phyloP scores from a whole-genome alignment of 169 alveolate species.

The Blepharisma undulans region DNA sequence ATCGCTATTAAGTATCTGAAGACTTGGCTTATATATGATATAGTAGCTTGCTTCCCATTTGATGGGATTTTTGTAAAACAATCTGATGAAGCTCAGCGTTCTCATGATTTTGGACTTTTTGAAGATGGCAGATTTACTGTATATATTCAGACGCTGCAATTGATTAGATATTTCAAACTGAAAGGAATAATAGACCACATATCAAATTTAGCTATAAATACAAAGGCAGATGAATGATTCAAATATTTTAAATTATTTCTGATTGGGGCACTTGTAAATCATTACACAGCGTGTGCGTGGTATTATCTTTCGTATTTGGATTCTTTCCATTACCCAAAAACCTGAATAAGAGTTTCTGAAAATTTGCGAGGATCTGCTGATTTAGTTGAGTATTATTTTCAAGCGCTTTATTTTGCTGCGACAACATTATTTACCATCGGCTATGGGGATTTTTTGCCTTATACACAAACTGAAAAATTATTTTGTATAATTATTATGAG shows the following conservation, averaged over 20 bases:
- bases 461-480: conserved; percentile 49
- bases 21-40: conserved; percentile 37
- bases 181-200: background rate
- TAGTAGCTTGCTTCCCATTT: conserved; percentile 28
- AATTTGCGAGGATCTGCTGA: conserved; percentile 41
- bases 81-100: background rate
- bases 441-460: conserved; percentile 77
- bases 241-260: conserved; percentile 35
- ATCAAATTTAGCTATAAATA: background rate
- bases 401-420: conserved; percentile 66
- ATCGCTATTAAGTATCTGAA: conserved; percentile 25
- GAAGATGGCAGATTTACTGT: background rate
- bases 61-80: background rate
- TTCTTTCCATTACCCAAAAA: background rate
- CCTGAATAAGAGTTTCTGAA: conserved; percentile 47
- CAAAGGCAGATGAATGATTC: conserved; percentile 48
- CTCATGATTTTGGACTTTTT: background rate
- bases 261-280: conserved; percentile 47
- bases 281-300: conserved; percentile 58
- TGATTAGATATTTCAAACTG: conserved; percentile 29
- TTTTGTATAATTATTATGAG: conserved; percentile 50
- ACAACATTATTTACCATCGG: conserved; percentile 80
- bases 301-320: conserved; percentile 18
- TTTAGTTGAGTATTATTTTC: conserved; percentile 52
- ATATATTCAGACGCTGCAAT: background rate